Percentiles rank a stretch among this genome's conserved stretches.
Evolutionary conservation across 805 yeast species (phyloP).

Genomic region (Candida krabiensis): DNA sequence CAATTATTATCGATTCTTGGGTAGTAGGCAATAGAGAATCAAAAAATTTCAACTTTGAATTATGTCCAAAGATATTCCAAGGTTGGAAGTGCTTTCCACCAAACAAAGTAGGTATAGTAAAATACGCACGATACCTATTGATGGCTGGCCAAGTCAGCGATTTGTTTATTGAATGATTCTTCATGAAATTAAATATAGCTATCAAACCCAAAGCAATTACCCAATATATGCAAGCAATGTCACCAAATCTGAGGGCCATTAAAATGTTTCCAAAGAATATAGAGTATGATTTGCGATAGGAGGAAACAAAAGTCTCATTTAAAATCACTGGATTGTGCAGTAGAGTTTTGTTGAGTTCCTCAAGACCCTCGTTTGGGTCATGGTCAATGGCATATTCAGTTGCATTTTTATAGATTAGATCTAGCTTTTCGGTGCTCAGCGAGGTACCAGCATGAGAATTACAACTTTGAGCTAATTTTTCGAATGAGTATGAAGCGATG

Average conservation of each 20-base stretch:
- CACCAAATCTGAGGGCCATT: conserved; percentile 13
- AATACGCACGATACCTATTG: conserved; percentile 16
- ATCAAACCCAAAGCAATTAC: conserved; percentile 11
- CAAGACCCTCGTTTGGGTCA: neutral
- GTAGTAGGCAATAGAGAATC: conserved; percentile 28
- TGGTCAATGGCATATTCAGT: conserved; percentile 7
- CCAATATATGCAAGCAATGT: conserved; percentile 26
- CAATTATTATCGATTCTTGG: conserved; percentile 23
- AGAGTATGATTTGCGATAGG: conserved; percentile 17
- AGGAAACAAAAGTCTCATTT: conserved; percentile 4
- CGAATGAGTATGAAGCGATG: conserved; percentile 9
- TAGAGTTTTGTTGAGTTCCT: neutral
- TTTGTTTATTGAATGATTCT: conserved; percentile 8
- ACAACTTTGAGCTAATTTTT: conserved; percentile 13
- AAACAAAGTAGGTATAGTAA: conserved; percentile 24
- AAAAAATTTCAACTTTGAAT: conserved; percentile 8
- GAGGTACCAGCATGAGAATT: conserved; percentile 7
- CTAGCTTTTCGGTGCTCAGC: conserved; percentile 5
- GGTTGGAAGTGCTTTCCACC: conserved; percentile 24
- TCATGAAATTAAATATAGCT: conserved; percentile 19
- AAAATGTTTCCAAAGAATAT: conserved; percentile 22
- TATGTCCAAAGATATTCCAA: conserved; percentile 18
- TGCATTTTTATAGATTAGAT: conserved; percentile 13
- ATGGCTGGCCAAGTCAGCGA: conserved; percentile 6
- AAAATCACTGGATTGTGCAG: conserved; percentile 19